Evolutionary conservation across 139 green algal genomes (phyloP), one percentile per base, ranked within the genome.

Genomic region (Pleodorina starrii): DNA sequence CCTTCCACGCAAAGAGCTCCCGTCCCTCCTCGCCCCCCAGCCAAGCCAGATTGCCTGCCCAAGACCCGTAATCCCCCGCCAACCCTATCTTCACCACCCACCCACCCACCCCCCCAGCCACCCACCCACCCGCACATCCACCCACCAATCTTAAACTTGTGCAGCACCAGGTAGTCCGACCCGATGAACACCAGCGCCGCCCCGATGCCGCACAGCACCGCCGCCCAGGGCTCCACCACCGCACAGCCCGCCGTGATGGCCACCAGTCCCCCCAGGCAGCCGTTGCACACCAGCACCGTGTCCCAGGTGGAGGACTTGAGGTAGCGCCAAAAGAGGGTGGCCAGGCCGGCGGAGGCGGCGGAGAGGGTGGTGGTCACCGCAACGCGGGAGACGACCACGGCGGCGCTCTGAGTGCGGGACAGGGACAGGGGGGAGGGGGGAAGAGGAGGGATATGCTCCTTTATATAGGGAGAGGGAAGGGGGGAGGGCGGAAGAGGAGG

Each of bases 361-460:
- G 89, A 90, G 42, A 97, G 87, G 25, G 95, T 97, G 54, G 95
- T 97, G 91, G 92, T 96, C 3, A 96, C 92, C 2, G 94, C 92
- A 0, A 72, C 69, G 21, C 88, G 84, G 0, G 90, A 86, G 14
- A 91, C 88, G 35, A 96, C 91, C 48, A 77, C 48, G 1, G 89
- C 80, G 16, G 51, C 73, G n/a, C 57, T 48, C 51, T 79, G 83
- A 5, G n/a, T n/a, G n/a, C n/a, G n/a, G n/a, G n/a, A n/a, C n/a
- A n/a, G n/a, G n/a, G n/a, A n/a, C n/a, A n/a, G n/a, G 25, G 44
- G 46, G 29, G 16, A 66, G 51, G 25, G 6, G 36, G 16, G 76
- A 32, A 32, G 35, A 7, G n/a, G n/a, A n/a, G n/a, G n/a, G n/a
- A n/a, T n/a, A n/a, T n/a, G n/a, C n/a, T n/a, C n/a, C n/a, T n/a